Evolutionary conservation across 148 eudicot genomes (phyloP).

Genomic region (Heliosperma pusillum): DNA sequence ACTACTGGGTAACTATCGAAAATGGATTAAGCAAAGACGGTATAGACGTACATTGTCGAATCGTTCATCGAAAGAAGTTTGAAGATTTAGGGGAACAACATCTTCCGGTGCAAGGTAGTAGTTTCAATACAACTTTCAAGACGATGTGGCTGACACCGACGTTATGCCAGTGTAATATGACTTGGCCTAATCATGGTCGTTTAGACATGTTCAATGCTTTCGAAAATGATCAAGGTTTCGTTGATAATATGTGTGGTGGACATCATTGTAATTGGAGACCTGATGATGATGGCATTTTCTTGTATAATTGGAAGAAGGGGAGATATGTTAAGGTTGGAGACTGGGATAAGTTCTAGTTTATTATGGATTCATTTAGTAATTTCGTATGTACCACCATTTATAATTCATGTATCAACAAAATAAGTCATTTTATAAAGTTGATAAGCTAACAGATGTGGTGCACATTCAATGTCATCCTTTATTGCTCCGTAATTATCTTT

Average conservation of each 20-base stretch:
- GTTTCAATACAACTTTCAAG: constrained; percentile 13
- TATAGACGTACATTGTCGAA: constrained; percentile 5
- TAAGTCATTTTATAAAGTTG: no score
- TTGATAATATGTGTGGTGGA: constrained; percentile 19
- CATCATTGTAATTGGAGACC: constrained; percentile 28
- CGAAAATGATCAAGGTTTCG: constrained; percentile 4
- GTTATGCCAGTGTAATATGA: background rate
- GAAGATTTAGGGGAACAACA: constrained; percentile 7
- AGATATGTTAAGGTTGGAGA: background rate
- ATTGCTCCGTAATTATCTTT: no score
- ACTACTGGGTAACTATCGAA: constrained; percentile 8
- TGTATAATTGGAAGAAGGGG: constrained; percentile 4
- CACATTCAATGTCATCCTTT: no score
- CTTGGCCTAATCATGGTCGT: constrained; percentile 5
- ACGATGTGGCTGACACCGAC: background rate
- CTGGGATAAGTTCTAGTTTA: constrained; percentile 17
- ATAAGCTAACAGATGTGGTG: no score
- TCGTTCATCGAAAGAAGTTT: background rate
- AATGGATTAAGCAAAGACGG: constrained; percentile 7
- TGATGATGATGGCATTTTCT: constrained; percentile 16
- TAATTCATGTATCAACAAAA: no score
- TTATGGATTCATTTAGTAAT: no score
- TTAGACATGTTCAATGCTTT: background rate
- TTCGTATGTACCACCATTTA: no score
- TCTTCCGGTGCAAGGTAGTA: background rate